Percentiles rank a stretch among this genome's conserved stretches.
phyloP scores from a whole-genome alignment of 2,329 filamentous ascomycete species.

The Malbranchea cinnamomea region DNA sequence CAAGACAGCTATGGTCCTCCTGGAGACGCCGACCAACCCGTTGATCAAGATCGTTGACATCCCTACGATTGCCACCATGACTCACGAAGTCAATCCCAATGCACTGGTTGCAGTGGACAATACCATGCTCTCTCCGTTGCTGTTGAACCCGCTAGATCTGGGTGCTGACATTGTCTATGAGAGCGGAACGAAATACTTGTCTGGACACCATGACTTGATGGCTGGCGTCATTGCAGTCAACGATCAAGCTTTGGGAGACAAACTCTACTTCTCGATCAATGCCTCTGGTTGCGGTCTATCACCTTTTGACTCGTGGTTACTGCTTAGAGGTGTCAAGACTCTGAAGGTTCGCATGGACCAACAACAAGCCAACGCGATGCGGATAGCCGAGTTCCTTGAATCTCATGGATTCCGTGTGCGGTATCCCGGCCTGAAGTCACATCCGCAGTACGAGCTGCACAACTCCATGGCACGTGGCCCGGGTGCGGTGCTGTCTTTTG shows the following conservation, averaged over 20 bases:
- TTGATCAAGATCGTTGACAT: slow-evolving; percentile 97
- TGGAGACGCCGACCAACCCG: slow-evolving; percentile 95
- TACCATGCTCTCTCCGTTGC: slow-evolving; percentile 94
- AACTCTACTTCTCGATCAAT: slow-evolving; percentile 94
- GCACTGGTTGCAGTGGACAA: slow-evolving; percentile 90
- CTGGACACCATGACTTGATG: slow-evolving; percentile 98
- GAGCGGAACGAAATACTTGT: slow-evolving; percentile 94
- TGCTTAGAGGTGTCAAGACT: slow-evolving; percentile 92
- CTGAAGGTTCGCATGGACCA: slow-evolving; percentile 97
- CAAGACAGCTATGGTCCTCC: slow-evolving; percentile 87
- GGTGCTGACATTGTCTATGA: slow-evolving; percentile 96
- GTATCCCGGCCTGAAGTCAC: slow-evolving; percentile 84
- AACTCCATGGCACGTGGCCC: slow-evolving; percentile 90
- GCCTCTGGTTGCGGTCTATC: slow-evolving; percentile 85
- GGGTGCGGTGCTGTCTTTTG: slow-evolving; percentile 87
- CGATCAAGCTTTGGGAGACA: slow-evolving; percentile 64
- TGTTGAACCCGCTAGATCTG: slow-evolving; percentile 83
- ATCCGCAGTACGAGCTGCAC: slow-evolving; percentile 92
- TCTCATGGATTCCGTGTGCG: slow-evolving; percentile 82
- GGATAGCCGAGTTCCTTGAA: slow-evolving; percentile 86
- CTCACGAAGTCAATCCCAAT: slow-evolving; percentile 62
- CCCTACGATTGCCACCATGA: slow-evolving; percentile 56
- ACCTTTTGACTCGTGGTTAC: slow-evolving; percentile 89
- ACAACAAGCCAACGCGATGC: slow-evolving; percentile 83
- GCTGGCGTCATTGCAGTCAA: slow-evolving; percentile 92